Percentiles rank a stretch among this genome's conserved stretches.
phyloP scores from a whole-genome alignment of 805 yeast species.

The Ogataea ganodermae region DNA sequence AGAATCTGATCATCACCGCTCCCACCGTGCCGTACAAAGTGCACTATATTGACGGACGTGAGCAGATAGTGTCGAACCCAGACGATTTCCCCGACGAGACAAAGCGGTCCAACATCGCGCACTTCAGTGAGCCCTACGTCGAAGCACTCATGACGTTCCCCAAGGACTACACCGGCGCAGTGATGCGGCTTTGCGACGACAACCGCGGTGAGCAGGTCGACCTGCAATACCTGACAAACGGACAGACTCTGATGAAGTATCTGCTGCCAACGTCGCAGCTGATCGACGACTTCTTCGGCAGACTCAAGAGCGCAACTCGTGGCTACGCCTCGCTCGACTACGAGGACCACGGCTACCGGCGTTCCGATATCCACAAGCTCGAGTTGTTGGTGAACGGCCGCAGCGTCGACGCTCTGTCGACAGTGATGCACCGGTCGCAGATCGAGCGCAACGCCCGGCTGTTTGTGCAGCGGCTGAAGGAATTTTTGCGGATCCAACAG shows the following conservation, averaged over 20 bases:
- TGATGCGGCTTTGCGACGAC: constrained; percentile 81
- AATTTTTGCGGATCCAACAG: constrained; percentile 76
- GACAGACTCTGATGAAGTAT: constrained; percentile 80
- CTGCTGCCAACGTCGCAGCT: constrained; percentile 83
- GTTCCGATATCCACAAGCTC: constrained; percentile 80
- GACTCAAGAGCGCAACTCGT: constrained; percentile 81
- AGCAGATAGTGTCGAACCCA: constrained; percentile 77
- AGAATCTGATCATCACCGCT: constrained; percentile 86
- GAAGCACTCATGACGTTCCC: constrained; percentile 91
- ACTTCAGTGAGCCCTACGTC: constrained; percentile 81
- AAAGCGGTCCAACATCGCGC: constrained; percentile 42
- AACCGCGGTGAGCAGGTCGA: constrained; percentile 85
- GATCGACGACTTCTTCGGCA: constrained; percentile 95
- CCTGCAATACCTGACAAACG: constrained; percentile 71
- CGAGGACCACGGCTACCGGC: constrained; percentile 86
- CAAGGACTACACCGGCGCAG: constrained; percentile 82
- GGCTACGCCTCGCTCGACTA: constrained; percentile 96
- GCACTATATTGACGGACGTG: constrained; percentile 63
- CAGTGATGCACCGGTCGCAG: constrained; percentile 82
- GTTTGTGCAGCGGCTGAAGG: constrained; percentile 81
- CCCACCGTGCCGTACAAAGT: constrained; percentile 94
- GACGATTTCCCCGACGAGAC: constrained; percentile 82
- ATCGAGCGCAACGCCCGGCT: constrained; percentile 72
- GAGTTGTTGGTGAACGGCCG: constrained; percentile 88
- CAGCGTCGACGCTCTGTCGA: constrained; percentile 89